Evolutionary conservation across 345 rosid species (phyloP).

Genomic region (Aquilaria malaccensis): DNA sequence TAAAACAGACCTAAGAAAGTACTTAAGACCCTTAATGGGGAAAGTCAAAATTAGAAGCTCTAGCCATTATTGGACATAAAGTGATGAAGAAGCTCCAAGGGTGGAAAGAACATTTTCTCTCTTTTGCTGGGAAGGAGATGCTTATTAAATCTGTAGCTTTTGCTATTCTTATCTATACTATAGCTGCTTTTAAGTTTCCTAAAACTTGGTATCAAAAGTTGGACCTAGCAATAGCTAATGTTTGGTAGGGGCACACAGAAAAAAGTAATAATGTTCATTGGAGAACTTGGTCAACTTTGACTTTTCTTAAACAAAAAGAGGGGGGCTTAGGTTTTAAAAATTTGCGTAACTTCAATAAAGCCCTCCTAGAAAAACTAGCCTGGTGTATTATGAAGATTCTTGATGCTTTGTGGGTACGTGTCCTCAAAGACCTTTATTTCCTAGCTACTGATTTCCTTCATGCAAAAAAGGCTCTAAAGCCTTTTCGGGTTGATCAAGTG

Average conservation of each 20-base stretch:
- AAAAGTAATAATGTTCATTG: not conserved
- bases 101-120: not conserved
- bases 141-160: not conserved
- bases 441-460: fast-evolving
- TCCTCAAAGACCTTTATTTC: not conserved
- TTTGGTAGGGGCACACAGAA: not conserved
- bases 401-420: not conserved
- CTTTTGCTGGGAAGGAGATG: not conserved
- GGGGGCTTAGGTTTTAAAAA: not conserved
- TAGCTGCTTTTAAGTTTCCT: not conserved
- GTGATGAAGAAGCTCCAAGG: not conserved
- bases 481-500: not conserved
- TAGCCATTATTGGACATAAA: not conserved
- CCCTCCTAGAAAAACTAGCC: not conserved
- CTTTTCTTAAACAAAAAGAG: not conserved
- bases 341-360: not conserved
- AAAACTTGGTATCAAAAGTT: not conserved
- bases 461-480: not conserved
- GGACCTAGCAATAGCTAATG: not conserved
- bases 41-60: not conserved
- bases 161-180: not conserved
- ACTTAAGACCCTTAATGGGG: not conserved
- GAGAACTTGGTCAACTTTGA: not conserved
- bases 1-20: not conserved
- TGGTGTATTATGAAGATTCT: not conserved